Evolutionary conservation across 106 monocot genomes (phyloP), one percentile per base, ranked within the genome.

Genomic region (Ottelia alismoides): DNA sequence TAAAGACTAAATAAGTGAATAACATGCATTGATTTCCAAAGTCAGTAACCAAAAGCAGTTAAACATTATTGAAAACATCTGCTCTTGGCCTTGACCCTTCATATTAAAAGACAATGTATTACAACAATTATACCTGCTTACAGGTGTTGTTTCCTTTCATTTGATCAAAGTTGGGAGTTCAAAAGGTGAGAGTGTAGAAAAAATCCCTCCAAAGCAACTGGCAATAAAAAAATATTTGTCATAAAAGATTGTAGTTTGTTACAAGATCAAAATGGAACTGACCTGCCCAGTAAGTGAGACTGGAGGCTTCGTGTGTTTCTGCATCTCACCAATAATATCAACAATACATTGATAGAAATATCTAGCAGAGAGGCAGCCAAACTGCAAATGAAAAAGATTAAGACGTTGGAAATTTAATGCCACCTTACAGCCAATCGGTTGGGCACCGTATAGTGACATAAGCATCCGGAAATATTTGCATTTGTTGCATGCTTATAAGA

Each of bases 141-240:
- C 86, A 92, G 31, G 87, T 86, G 49, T 65, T 77, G 61, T 92
- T 92, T 67, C 74, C 86, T 55, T 56, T 87, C 92, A 92, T 92
- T 31, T 64, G 70, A 65, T 92, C 92, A 74, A 92, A 92, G 67
- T 87, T 83, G 9, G 86, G 82, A 31, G 87, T 92, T 25, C 77
- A 82, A 67, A 77, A 87, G 14, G 86, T 76, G 49, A 78, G 77
- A 0, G 77, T 83, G 53, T 92, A 92, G 74, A 92, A 92, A 35
- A 92, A 92, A 14, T 92, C 92, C 45, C 92, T 57, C 92, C 92
- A 92, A n/a, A 92, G 64, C 66, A 92, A 62, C 92, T 92, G 53
- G 45, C 20, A 69, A 48, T 22, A 10, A n/a, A n/a, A n/a, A n/a
- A n/a, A 55, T 22, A n/a, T n/a, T n/a, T n/a, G n/a, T n/a, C n/a